Conservation (phyloP, 78 protist genomes). For the Tieghemostelium lacteum region DNA sequence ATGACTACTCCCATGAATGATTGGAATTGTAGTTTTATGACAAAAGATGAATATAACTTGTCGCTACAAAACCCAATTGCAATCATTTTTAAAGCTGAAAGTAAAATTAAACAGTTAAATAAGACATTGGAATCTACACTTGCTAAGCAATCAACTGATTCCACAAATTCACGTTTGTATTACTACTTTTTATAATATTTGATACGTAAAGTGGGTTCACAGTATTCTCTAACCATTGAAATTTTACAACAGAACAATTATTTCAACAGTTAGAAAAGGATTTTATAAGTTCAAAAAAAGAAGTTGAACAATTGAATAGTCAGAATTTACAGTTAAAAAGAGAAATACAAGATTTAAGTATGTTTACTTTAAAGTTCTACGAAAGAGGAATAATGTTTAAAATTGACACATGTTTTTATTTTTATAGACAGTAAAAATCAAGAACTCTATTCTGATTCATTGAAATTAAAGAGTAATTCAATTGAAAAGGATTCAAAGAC, state of each 20-base stretch:
- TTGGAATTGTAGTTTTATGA: conserved; percentile 70
- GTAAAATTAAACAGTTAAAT: conserved; percentile 53
- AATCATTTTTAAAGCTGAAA: conserved; percentile 35
- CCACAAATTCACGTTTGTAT: conserved; percentile 60
- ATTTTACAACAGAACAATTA: conserved; percentile 34
- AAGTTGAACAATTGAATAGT: conserved; percentile 1
- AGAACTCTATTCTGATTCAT: not conserved
- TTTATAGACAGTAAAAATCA: conserved; percentile 25
- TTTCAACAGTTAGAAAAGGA: conserved; percentile 75
- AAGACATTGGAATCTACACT: conserved; percentile 44
- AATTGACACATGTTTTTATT: not conserved
- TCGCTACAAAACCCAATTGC: conserved; percentile 24
- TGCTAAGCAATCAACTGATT: conserved; percentile 41
- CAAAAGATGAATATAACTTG: conserved; percentile 56
- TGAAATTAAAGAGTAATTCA: conserved; percentile 22
- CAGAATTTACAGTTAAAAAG: conserved; percentile 26
- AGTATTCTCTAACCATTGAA: conserved; percentile 4
- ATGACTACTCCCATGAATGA: no score
- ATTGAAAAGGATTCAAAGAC: conserved; percentile 57
- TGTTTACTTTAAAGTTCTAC: no score
- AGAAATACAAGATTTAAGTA: conserved; percentile 41
- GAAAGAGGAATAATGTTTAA: no score
- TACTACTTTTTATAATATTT: not conserved
- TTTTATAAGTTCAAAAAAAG: conserved; percentile 29
- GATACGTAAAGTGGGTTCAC: no score